Evolutionary conservation across 345 rosid genomes (phyloP), one percentile per base, ranked within the genome.

Genomic region (Garcia nutans): DNA sequence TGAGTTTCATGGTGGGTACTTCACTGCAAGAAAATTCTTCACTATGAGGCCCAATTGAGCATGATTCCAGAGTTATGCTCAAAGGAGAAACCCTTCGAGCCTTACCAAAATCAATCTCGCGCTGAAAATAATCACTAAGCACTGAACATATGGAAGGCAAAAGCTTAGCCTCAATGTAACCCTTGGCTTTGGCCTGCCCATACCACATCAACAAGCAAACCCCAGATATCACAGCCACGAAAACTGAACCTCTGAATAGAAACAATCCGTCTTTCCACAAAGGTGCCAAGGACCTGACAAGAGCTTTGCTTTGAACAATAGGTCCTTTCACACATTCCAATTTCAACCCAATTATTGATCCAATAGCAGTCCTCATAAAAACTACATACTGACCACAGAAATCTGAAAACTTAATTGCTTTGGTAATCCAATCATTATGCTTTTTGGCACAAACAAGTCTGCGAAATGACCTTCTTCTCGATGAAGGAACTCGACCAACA

Each of bases 1-100:
- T 82, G 50, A 95, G 89, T 81, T 91, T 95, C 89, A 95, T 79
- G 33, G 90, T 85, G 10, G 96, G 89, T 58, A 89, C 91, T 86
- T 95, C 97, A 54, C 93, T 97, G 78, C 97, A 95, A 28, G 99
- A 95, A 65, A 95, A 95, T 49, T 95, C 99, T 70, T 91, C 87
- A 52, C 33, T 15, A 65, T 91, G 93, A 79, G 99, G 93, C 57
- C 99, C 99, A 74, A 85, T 66, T 1, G 94, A 89, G 79, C 88
- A 86, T 1, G 96, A 88, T 79, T 95, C 99, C 79, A 95, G 83
- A 16, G 97, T 95, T 55, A 93, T 85, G 78, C 88, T 88, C 75
- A 93, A 74, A 72, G 97, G 97, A 5, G 99, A 95, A 76, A 95
- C 86, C 76, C 96, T 86, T 28, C 88, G 86, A 60, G 93, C 97